These are phyloP conservation scores for Xylariaceae sp. DNA, from an alignment of 2,329 filamentous ascomycete species.

Conservation along the genomic window DNA sequence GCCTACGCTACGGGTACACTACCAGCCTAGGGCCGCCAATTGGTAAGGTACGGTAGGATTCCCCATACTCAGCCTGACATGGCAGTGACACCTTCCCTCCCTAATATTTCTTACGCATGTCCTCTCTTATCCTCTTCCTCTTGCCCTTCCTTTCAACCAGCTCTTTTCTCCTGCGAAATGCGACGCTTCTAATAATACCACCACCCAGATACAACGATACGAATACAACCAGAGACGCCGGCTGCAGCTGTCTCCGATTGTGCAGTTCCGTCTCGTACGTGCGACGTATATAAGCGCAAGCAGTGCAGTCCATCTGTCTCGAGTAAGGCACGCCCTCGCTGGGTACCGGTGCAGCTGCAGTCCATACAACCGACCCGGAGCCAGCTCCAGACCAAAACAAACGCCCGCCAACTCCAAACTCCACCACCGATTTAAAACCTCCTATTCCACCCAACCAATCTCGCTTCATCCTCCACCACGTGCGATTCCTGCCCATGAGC, in stretches of 20 bases:
- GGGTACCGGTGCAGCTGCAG: not conserved
- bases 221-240: no score
- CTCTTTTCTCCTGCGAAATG: not conserved
- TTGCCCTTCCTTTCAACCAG: not conserved
- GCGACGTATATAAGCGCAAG: no score
- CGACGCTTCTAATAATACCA: not conserved
- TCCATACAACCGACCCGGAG: not conserved
- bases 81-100: no score
- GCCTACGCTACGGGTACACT: no score
- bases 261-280: no score
- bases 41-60: no score
- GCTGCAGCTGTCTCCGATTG: no score
- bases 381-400: not conserved
- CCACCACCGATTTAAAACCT: slow-evolving; percentile 10
- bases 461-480: slow-evolving; percentile 19
- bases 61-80: no score
- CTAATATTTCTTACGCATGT: not conserved
- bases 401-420: not conserved
- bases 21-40: no score
- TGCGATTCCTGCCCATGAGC: slow-evolving; percentile 16
- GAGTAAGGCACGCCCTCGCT: no score
- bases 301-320: no score
- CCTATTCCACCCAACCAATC: slow-evolving; percentile 22
- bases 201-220: no score
- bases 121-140: not conserved